Percentiles rank a stretch among this genome's conserved stretches.
Conservation (phyloP, 352 stramenopile genomes). For the Phytophthora melonis region DNA sequence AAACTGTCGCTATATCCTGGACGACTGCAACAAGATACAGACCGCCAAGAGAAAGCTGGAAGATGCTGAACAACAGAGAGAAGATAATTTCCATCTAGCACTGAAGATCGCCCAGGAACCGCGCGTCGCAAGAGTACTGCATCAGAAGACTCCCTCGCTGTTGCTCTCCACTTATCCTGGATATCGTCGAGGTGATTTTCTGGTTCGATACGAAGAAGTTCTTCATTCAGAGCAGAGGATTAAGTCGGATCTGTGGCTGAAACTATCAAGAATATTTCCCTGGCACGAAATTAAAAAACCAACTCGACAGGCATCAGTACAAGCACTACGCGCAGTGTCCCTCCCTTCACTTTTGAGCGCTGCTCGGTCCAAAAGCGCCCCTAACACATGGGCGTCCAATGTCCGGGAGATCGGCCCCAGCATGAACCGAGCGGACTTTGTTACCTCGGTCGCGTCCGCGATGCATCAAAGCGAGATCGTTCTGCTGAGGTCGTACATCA, state of each 20-base stretch:
- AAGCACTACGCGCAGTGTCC: background rate
- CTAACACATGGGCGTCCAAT: background rate
- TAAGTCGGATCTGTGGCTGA: background rate
- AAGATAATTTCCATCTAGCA: background rate
- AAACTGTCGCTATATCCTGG: slow-evolving; percentile 19
- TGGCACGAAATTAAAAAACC: background rate
- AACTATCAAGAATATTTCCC: background rate
- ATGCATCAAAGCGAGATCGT: slow-evolving; percentile 39
- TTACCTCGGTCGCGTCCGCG: background rate
- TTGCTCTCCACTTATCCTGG: slow-evolving; percentile 18
- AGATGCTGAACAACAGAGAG: background rate
- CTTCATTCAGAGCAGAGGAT: background rate
- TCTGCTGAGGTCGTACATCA: slow-evolving; percentile 34
- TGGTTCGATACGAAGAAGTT: slow-evolving; percentile 4
- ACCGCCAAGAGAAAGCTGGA: slow-evolving; percentile 4
- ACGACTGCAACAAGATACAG: slow-evolving; percentile 5
- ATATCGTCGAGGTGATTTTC: slow-evolving; percentile 4
- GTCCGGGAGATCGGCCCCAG: background rate
- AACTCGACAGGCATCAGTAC: background rate
- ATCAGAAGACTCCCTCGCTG: slow-evolving; percentile 4
- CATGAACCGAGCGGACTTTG: background rate
- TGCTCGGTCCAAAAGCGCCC: background rate
- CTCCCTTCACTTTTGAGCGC: background rate
- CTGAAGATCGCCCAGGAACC: slow-evolving; percentile 4
- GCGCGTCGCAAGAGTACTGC: slow-evolving; percentile 1